Base-by-base conservation (phyloP, 176 grass and related monocot species). In the Avena eriantha region DNA sequence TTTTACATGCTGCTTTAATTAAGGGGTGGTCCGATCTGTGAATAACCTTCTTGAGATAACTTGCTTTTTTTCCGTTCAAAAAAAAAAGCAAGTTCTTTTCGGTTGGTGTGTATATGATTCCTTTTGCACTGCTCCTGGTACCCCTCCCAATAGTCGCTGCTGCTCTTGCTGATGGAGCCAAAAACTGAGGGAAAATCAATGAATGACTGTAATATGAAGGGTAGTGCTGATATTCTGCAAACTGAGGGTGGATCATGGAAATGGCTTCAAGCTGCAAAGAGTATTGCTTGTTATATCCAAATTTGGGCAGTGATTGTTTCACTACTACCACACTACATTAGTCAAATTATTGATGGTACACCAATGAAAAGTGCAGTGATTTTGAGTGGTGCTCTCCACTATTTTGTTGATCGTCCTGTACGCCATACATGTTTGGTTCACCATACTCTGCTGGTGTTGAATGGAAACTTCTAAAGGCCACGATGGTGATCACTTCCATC, bases 81-180 rank as follows among this genome's bases (percentile, higher is more conserved):
- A n/a, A n/a, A n/a, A n/a, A n/a, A n/a, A n/a, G n/a, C n/a, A 95
- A 98, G 85, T 98, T 95, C 82, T 88, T 98, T 43, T 98, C 96
- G 0, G 96, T 98, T 60, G 96, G 96, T 88, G 93, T 98, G 29
- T 98, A 98, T 80, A 98, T 95, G 96, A 98, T 98, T 84, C 89
- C 96, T 29, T 98, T 95, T 84, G 92, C 92, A 24, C 78, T 98
- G 51, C 82, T 98, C 17, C 45, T 98, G 41, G 83, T 82, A 46
- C 93, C 93, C 9, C 96, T 98, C 71, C 96, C 96, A 36, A 86
- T 98, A 76, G 92, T 90, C 88, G 91, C 96, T 88, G 93, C 93
- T 76, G 88, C 93, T 67, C 96, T 95, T 73, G 90, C 94, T 84
- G 78, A 65, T 87, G 36, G 66, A 34, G 86, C 54, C 24, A 29